A percentile compares a stretch with the other conserved stretches of the same genome.
These are phyloP conservation scores for Pseudogymnoascus sp. DNA, from an alignment of 2,329 filamentous ascomycete species.

Conservation along the genomic window DNA sequence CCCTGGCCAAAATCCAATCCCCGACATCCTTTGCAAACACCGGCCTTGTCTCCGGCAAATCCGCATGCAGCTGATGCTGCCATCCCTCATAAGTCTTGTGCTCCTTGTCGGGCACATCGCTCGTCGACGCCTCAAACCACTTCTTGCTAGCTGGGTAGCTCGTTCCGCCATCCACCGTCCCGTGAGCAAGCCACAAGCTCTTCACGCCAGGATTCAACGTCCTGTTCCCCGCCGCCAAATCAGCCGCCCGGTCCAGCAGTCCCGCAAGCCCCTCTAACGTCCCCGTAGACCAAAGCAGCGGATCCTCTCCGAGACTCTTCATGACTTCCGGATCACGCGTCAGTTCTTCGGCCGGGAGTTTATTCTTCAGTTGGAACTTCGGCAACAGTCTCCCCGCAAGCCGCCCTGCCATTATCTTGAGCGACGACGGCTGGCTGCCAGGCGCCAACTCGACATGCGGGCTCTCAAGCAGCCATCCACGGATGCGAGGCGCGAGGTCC, in stretches of 20 bases:
- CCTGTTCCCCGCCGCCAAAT: constrained; percentile 48
- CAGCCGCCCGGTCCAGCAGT: constrained; percentile 64
- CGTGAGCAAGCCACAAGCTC: constrained; percentile 66
- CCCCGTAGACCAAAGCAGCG: constrained; percentile 71
- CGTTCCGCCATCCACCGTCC: constrained; percentile 63
- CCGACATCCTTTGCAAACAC: constrained; percentile 47
- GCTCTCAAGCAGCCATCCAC: constrained; percentile 67
- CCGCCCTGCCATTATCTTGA: constrained; percentile 58
- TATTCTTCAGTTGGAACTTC: constrained; percentile 54
- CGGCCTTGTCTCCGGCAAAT: constrained; percentile 32
- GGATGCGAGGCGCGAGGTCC: constrained; percentile 50
- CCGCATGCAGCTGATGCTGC: constrained; percentile 66
- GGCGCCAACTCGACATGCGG: constrained; percentile 70
- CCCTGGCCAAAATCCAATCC: constrained; percentile 54
- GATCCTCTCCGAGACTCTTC: constrained; percentile 53
- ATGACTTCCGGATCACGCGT: constrained; percentile 58
- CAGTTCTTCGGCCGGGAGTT: constrained; percentile 55
- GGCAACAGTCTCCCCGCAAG: constrained; percentile 62
- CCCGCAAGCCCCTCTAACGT: constrained; percentile 74
- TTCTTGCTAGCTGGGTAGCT: constrained; percentile 55
- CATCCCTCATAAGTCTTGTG: constrained; percentile 69
- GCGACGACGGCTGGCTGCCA: constrained; percentile 49
- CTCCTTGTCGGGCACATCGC: constrained; percentile 54
- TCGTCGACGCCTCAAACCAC: constrained; percentile 47
- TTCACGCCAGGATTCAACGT: constrained; percentile 45